phyloP scores from a whole-genome alignment of 176 grass and related monocot species.

The Hyparrhenia diplandra region DNA sequence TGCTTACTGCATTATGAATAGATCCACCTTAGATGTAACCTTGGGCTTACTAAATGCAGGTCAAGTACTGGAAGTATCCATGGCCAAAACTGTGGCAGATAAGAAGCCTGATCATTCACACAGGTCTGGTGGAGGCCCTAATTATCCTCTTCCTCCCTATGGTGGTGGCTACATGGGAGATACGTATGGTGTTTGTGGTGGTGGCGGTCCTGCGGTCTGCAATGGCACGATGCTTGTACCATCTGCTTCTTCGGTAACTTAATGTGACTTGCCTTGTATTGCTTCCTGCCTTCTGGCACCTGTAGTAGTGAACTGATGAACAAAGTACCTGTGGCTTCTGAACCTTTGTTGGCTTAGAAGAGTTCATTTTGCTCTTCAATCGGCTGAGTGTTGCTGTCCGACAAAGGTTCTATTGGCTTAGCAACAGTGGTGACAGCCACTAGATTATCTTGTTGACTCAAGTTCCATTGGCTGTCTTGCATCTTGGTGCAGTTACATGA shows the following conservation, averaged over 20 bases:
- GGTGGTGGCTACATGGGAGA: too few species aligned
- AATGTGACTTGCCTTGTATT: not conserved
- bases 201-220: conserved; percentile 21
- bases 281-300: not conserved
- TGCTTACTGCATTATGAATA: not conserved
- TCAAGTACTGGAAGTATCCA: conserved; percentile 58
- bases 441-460: not conserved
- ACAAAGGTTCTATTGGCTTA: too few species aligned
- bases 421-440: too few species aligned
- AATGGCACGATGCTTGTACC: not conserved
- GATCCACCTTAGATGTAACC: not conserved
- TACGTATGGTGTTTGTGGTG: too few species aligned
- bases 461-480: not conserved
- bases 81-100: conserved; percentile 87
- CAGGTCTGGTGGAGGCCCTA: conserved; percentile 53
- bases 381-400: not conserved
- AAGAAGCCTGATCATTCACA: conserved; percentile 65
- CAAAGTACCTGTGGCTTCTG: not conserved
- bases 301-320: not conserved
- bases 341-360: not conserved
- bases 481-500: not conserved
- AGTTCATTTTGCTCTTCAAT: not conserved
- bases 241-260: not conserved
- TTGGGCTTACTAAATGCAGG: conserved; percentile 34
- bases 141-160: conserved; percentile 52